A percentile compares a stretch with the other conserved stretches of the same genome.
Conservation (phyloP, 768 basidiomycete genomes). For the Panus rudis region DNA sequence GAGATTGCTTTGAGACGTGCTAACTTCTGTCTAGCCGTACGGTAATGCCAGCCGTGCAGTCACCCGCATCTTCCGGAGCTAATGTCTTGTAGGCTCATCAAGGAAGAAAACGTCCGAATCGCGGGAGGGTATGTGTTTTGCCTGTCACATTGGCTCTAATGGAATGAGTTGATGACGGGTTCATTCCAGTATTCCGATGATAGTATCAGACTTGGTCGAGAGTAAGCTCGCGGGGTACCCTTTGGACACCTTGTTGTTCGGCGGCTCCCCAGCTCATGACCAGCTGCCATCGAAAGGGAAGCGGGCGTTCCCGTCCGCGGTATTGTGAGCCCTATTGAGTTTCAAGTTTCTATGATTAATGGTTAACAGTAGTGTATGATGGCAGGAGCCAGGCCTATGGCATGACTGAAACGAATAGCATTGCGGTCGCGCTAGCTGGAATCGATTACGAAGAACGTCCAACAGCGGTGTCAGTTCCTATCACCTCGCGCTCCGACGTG, state of each 20-base stretch:
- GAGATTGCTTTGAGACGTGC: no score
- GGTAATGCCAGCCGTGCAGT: no score
- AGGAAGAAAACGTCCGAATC: slow-evolving; percentile 43
- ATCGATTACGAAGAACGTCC: slow-evolving; percentile 50
- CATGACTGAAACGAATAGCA: slow-evolving; percentile 53
- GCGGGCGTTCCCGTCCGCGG: slow-evolving; percentile 38
- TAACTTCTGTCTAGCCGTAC: no score
- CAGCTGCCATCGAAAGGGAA: slow-evolving; percentile 37
- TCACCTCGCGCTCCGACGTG: background rate
- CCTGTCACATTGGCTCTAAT: background rate
- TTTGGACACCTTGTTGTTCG: slow-evolving; percentile 42
- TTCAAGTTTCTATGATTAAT: background rate
- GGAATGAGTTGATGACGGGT: background rate
- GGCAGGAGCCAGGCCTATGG: slow-evolving; percentile 46
- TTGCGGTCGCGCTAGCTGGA: slow-evolving; percentile 47
- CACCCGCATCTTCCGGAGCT: no score
- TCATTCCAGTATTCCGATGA: slow-evolving; percentile 48
- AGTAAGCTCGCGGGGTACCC: slow-evolving; percentile 40
- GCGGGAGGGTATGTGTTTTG: slow-evolving; percentile 40
- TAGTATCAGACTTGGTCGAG: slow-evolving; percentile 52
- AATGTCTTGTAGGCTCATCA: slow-evolving; percentile 42
- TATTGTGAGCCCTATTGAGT: slow-evolving; percentile 28
- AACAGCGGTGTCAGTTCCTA: slow-evolving; percentile 36
- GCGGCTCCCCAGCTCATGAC: slow-evolving; percentile 44
- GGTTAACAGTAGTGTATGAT: background rate